These are phyloP conservation scores for Breviolum minutum DNA, from an alignment of 73 alveolate genomes.

Conservation along the genomic window DNA sequence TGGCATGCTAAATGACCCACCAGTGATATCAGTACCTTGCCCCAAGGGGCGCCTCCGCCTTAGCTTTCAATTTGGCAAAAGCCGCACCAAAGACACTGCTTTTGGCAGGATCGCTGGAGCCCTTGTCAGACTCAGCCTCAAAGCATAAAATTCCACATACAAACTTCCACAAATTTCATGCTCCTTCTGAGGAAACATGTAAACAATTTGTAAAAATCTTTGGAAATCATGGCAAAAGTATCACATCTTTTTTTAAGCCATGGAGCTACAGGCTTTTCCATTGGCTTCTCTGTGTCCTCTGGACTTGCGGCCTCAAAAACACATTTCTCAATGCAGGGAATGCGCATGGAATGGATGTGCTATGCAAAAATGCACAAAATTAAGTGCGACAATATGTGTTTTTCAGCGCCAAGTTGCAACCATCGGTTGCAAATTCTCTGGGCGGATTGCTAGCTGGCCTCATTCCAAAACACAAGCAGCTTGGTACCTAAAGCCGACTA, in stretches of 20 bases:
- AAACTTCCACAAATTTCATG: no score
- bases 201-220: no score
- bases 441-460: slow-evolving; percentile 91
- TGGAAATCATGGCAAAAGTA: not conserved
- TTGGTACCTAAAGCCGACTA: not conserved
- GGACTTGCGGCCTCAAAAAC: slow-evolving; percentile 3
- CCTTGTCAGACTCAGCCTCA: not conserved
- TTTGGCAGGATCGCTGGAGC: slow-evolving; percentile 43
- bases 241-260: not conserved
- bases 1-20: not conserved
- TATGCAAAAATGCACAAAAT: not conserved
- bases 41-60: slow-evolving; percentile 65
- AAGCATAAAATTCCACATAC: not conserved
- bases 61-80: slow-evolving; percentile 72
- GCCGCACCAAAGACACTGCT: slow-evolving; percentile 75
- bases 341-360: not conserved
- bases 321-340: not conserved
- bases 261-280: not conserved
- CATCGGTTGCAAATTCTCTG: slow-evolving; percentile 54
- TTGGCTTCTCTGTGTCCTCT: not conserved
- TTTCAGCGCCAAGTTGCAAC: not conserved
- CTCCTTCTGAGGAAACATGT: no score
- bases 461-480: not conserved
- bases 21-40: not conserved
- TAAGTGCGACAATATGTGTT: no score